These are phyloP conservation scores for Dryas integrifolia DNA, from an alignment of 331 rosid genomes.

Conservation along the genomic window DNA sequence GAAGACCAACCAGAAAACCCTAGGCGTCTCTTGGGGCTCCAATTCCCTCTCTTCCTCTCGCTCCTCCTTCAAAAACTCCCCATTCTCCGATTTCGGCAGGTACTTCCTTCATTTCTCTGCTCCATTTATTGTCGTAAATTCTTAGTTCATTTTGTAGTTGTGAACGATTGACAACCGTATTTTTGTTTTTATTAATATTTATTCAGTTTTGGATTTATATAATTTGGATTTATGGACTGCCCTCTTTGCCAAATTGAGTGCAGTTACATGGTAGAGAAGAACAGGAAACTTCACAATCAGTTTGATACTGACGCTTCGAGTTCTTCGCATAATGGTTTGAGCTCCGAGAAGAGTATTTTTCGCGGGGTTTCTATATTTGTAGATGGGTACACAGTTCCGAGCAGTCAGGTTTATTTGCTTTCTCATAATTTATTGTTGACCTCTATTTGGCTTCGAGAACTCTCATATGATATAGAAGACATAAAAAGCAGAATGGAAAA, in stretches of 20 bases:
- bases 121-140: neutral
- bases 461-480: neutral
- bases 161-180: neutral
- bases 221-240: neutral
- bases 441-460: constrained; percentile 6
- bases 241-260: neutral
- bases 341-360: constrained; percentile 51
- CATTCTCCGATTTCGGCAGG: constrained; percentile 76
- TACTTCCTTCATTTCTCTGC: neutral
- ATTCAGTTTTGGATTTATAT: neutral
- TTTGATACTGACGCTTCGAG: constrained; percentile 62
- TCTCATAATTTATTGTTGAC: constrained; percentile 7
- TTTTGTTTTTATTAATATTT: neutral
- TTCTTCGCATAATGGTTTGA: constrained; percentile 30
- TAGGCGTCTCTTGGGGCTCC: constrained; percentile 79
- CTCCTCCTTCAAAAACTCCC: constrained; percentile 52
- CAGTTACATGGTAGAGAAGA: constrained; percentile 82
- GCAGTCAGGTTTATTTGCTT: constrained; percentile 57
- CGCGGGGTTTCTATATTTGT: constrained; percentile 78
- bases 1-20: constrained; percentile 62
- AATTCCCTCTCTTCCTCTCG: constrained; percentile 55
- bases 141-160: neutral
- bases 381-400: constrained; percentile 90
- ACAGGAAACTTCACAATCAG: constrained; percentile 68
- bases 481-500: neutral